A percentile compares a stretch with the other conserved stretches of the same genome.
phyloP scores from a whole-genome alignment of 2,329 filamentous ascomycete genomes.

The Cordyceps pruinosa region DNA sequence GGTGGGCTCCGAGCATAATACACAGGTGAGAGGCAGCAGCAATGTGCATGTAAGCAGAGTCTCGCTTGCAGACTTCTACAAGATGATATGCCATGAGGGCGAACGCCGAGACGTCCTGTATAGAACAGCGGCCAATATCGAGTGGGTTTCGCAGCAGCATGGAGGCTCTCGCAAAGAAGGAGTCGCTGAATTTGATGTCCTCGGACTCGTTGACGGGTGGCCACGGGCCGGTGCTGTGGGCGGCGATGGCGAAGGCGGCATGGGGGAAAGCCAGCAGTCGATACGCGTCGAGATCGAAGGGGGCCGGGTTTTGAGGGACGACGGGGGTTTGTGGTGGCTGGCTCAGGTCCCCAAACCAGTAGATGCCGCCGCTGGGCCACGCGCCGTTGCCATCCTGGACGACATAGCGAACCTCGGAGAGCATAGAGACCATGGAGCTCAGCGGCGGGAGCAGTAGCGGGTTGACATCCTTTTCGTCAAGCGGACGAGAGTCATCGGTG shows the following conservation, averaged over 20 bases:
- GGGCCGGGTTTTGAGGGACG: slow-evolving; percentile 16
- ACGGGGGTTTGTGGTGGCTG: slow-evolving; percentile 23
- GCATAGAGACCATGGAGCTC: slow-evolving; percentile 30
- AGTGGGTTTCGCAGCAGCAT: slow-evolving; percentile 40
- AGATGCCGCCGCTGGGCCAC: slow-evolving; percentile 39
- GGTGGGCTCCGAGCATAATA: slow-evolving; percentile 42
- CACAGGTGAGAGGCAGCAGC: slow-evolving; percentile 19
- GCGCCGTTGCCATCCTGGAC: slow-evolving; percentile 38
- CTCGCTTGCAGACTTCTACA: slow-evolving; percentile 41
- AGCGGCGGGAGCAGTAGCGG: slow-evolving; percentile 33
- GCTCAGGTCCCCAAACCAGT: slow-evolving; percentile 40
- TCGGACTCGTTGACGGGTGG: slow-evolving; percentile 22
- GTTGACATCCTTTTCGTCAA: slow-evolving; percentile 31
- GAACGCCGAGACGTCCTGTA: slow-evolving; percentile 38
- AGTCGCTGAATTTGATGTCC: slow-evolving; percentile 32
- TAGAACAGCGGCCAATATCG: slow-evolving; percentile 33
- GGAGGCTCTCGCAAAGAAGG: slow-evolving; percentile 38
- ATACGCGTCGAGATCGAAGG: slow-evolving; percentile 22
- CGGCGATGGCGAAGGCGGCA: slow-evolving; percentile 36
- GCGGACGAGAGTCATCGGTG: slow-evolving; percentile 38
- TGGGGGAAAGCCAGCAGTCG: slow-evolving; percentile 40
- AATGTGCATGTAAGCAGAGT: slow-evolving; percentile 42
- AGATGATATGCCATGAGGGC: slow-evolving; percentile 43
- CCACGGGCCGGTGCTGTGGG: slow-evolving; percentile 26
- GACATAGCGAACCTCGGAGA: slow-evolving; percentile 35